A percentile compares a stretch with the other conserved stretches of the same genome.
Evolutionary conservation across 1,284 basidiomycete species (phyloP).

Genomic region (Ceratobasidium sp.): DNA sequence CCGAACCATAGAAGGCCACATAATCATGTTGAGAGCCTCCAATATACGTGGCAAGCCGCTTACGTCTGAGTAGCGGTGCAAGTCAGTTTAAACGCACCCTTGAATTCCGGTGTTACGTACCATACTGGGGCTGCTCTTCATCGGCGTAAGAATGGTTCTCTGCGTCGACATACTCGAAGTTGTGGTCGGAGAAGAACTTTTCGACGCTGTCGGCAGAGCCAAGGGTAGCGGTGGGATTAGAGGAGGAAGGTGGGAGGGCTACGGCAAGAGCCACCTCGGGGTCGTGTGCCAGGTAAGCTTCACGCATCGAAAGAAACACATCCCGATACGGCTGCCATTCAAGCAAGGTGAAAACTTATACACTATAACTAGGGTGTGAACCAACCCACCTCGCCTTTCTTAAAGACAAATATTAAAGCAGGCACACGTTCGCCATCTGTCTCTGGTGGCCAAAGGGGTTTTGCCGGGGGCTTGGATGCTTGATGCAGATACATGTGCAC

Average conservation of each 20-base stretch:
- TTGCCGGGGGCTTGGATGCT: constrained; percentile 55
- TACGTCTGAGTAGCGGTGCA: constrained; percentile 58
- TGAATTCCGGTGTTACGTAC: constrained; percentile 2
- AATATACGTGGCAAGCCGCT: constrained; percentile 72
- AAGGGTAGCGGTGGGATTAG: constrained; percentile 6
- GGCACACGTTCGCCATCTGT: constrained; percentile 61
- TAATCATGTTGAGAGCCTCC: constrained; percentile 81
- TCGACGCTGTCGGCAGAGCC: constrained; percentile 61
- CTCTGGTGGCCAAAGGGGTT: constrained; percentile 57
- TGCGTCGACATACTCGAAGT: constrained; percentile 77
- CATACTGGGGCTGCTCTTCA: constrained; percentile 16
- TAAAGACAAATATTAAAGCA: constrained; percentile 77
- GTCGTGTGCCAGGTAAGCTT: constrained; percentile 51
- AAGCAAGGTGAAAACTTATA: constrained; percentile 54
- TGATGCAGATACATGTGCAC: constrained; percentile 70
- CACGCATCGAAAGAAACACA: constrained; percentile 45
- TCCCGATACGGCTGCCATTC: constrained; percentile 51
- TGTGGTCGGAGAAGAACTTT: constrained; percentile 69
- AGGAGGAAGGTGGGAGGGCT: constrained; percentile 56
- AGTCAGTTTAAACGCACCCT: neutral
- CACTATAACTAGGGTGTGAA: neutral
- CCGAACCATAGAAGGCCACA: constrained; percentile 80
- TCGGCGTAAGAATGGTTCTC: constrained; percentile 42
- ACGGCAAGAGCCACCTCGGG: constrained; percentile 79
- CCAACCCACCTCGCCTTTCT: constrained; percentile 67